Base-by-base conservation (phyloP, 768 basidiomycete genomes). In the Scleroderma bovista region DNA sequence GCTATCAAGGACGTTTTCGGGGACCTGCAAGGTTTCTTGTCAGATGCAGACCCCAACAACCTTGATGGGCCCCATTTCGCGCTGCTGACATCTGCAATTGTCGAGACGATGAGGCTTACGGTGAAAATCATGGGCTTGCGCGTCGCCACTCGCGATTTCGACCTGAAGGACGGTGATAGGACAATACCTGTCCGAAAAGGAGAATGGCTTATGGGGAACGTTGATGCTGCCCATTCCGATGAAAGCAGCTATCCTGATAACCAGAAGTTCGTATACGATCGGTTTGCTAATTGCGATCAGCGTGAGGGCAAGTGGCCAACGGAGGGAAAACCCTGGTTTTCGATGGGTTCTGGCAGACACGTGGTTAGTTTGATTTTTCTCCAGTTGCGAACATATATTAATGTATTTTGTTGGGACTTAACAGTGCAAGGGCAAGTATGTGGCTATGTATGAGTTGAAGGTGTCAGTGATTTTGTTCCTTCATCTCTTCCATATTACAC, bases 51-150 rank as follows among this genome's bases (percentile, higher is more conserved):
- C 37, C 58, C 60, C 1, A 48, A 51, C 6, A 23, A 41, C 15
- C 8, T 65, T 41, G 63, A 60, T 8, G 51, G 60, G 26, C 45
- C 53, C 1, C 51, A 51, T 1, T 58, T 65, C 41, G 4, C 20
- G 16, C 22, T 65, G 0, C n/a, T 62, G 19, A 60, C 60, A 1
- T 65, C 60, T 4, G 60, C 58, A 0, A 48, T 65, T 33, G 60
- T 64, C 58, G 63, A 64, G 48, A 65, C 62, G 4, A 48, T 64
- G 46, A 50, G 63, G 31, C 43, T 63, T 16, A 60, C 54, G 1
- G 50, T 38, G 0, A 31, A 63, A 48, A 54, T 60, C 10, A 44
- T 55, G 1, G 58, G 54, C 6, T 29, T 55, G 38, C 58, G 58
- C 13, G 33, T 53, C 20, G 63, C 58, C 8, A 47, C 2, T 8